Evolutionary conservation across 257 asterid genomes (phyloP).

Genomic region (Nicotiana noctiflora): DNA sequence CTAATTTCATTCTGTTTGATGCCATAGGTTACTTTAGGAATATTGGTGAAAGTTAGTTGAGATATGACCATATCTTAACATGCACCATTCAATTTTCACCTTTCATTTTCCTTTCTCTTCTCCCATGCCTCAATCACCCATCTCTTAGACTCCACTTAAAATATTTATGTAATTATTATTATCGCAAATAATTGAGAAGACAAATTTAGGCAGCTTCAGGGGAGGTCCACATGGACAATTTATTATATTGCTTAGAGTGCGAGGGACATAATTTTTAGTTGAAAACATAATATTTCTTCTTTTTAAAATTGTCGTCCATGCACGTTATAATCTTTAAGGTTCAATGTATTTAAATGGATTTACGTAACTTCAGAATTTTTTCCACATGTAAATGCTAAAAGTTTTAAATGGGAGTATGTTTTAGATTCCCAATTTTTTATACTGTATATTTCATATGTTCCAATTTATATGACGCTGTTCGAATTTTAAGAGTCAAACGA

Average conservation of each 20-base stretch:
- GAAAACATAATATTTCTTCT: background rate
- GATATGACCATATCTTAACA: background rate
- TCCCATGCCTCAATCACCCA: background rate
- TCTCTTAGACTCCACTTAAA: background rate
- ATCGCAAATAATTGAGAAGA: background rate
- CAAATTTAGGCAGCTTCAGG: background rate
- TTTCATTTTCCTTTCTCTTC: background rate
- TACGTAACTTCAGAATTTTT: background rate
- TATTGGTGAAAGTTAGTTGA: slow-evolving; percentile 1
- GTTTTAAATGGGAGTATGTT: too few species aligned
- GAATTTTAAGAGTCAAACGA: too few species aligned
- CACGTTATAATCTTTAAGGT: background rate
- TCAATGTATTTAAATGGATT: background rate
- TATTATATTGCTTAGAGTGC: too few species aligned
- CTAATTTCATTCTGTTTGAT: background rate
- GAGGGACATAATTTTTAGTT: background rate
- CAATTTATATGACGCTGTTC: too few species aligned
- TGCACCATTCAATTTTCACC: background rate
- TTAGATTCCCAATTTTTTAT: too few species aligned
- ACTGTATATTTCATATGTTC: too few species aligned
- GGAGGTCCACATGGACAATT: background rate
- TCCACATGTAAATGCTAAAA: background rate
- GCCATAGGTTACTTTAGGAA: background rate
- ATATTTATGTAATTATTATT: too few species aligned
- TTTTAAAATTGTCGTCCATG: background rate